Base-by-base conservation (phyloP, 169 alveolate species). In the Babesia caballi region DNA sequence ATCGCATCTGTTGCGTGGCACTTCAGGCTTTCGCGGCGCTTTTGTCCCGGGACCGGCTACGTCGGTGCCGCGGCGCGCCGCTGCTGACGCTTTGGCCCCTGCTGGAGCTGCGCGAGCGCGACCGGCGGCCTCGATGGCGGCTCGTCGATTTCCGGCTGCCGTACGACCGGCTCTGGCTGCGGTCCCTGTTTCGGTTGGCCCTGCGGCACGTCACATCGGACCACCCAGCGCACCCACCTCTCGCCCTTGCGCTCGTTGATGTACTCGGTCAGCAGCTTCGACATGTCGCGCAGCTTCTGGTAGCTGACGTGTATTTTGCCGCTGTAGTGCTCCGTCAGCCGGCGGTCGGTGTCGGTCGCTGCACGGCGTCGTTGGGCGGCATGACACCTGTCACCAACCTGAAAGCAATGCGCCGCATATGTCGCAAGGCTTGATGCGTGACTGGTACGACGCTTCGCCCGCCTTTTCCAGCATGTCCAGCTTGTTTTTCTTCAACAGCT, bases 331-430 rank as follows among this genome's bases (percentile, higher is more conserved):
- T 89, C 94, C 21, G 89, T 83, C 28, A 91, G 54, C 15, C 94
- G 70, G 25, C 90, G 90, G 66, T 89, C 95, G 51, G 83, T 85
- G 54, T 84, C 92, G 32, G 57, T 61, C 15, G 91, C 92, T 57
- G 59, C 47, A 23, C 14, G 2, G 27, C 14, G 15, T 15, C 11
- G 4, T n/a, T n/a, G n/a, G n/a, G 23, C 15, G 17, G 3, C 6
- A 32, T 21, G 14, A 17, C 19, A 30, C 17, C 21, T 19, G 60
- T 11, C 30, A 47, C 33, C 68, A 67, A 67, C 90, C 94, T 17
- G 94, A 88, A 0, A 89, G 83, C 30, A 89, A 60, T 23, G 95
- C 95, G 17, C 93, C 95, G 74, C 95, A 91, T 6, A 91, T 87
- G 58, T 89, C 94, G 44, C 95, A 91, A 3, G 95, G 94, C 50